phyloP scores from a whole-genome alignment of 257 asterid genomes.

The Scutellaria baicalensis region DNA sequence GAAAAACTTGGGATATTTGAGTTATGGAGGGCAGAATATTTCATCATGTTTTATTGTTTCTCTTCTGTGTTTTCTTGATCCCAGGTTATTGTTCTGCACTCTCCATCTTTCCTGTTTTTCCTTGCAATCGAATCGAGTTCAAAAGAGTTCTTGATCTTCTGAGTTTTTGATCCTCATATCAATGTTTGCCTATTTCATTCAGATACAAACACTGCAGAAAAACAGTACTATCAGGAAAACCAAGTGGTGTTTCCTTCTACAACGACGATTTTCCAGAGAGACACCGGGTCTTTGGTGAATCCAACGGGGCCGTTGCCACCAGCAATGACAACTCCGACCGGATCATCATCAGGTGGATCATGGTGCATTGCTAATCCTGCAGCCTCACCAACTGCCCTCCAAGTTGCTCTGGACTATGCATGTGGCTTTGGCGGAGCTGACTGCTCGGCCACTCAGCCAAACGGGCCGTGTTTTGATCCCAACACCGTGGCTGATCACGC shows the following conservation, averaged over 20 bases:
- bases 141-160: too few relatives aligned
- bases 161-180: too few relatives aligned
- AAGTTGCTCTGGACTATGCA: constrained; percentile 76
- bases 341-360: constrained; percentile 35
- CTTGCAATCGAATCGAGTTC: too few relatives aligned
- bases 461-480: constrained; percentile 55
- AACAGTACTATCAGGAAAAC: constrained; percentile 21
- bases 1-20: too few relatives aligned
- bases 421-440: constrained; percentile 82
- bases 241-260: constrained; percentile 27
- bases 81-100: constrained; percentile 34
- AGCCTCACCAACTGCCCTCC: constrained; percentile 53
- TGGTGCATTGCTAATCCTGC: constrained; percentile 54
- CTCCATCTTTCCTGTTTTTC: neutral
- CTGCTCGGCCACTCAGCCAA: constrained; percentile 56
- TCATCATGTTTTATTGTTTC: constrained; percentile 19
- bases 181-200: constrained; percentile 14
- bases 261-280: constrained; percentile 18
- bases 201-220: constrained; percentile 33
- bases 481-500: constrained; percentile 53
- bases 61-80: constrained; percentile 29
- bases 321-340: constrained; percentile 14
- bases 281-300: constrained; percentile 45
- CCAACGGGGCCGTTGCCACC: constrained; percentile 10
- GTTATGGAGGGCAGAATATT: too few relatives aligned